Percentiles rank a stretch among this genome's conserved stretches.
These are phyloP conservation scores for Podaxis carcinomalis DNA, from an alignment of 768 basidiomycete species.

Conservation along the genomic window DNA sequence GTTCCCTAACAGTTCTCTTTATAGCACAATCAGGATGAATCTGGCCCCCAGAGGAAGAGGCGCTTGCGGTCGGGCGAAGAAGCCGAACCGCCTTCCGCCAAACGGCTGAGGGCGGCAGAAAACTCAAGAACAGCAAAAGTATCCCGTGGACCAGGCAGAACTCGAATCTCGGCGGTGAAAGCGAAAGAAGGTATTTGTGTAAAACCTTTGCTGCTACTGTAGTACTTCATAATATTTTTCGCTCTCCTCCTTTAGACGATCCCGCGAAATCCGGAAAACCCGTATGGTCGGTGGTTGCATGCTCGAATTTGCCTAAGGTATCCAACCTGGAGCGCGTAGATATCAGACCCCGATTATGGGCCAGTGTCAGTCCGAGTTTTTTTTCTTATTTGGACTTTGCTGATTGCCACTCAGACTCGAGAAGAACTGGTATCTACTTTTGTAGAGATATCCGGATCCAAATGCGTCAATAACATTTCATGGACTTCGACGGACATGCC, in stretches of 20 bases:
- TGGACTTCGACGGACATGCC: conserved; percentile 8
- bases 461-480: conserved; percentile 8
- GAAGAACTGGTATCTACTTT: conserved; percentile 3
- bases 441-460: conserved; percentile 5
- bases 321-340: background rate
- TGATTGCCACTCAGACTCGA: background rate
- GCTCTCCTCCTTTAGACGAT: background rate
- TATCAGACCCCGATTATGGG: conserved; percentile 1
- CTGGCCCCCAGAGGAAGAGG: background rate
- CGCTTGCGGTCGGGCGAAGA: background rate
- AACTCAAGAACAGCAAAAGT: background rate
- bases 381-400: background rate
- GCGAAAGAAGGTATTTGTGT: background rate
- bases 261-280: background rate
- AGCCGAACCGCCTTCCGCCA: background rate
- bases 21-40: background rate
- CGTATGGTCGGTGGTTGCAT: background rate
- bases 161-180: background rate
- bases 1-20: background rate
- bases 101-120: background rate
- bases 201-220: background rate
- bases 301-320: background rate
- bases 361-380: background rate
- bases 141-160: background rate
- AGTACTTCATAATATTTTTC: background rate